phyloP scores from a whole-genome alignment of 345 rosid species.

The Gossypium ekmanianum region DNA sequence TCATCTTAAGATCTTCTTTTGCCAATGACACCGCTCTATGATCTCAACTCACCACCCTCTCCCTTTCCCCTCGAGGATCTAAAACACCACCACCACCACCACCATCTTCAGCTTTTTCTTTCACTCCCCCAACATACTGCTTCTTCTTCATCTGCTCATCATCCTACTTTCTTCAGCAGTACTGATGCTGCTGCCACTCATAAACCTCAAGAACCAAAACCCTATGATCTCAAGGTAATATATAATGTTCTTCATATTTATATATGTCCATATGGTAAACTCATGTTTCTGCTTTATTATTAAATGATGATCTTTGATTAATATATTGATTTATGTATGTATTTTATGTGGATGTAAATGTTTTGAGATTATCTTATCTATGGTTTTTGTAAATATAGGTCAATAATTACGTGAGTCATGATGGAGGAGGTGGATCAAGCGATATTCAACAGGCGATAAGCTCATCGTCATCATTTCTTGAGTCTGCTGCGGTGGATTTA shows the following conservation, averaged over 20 bases:
- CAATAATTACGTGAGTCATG: neutral
- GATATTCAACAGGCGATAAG: slow-evolving; percentile 7
- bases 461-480: slow-evolving; percentile 7
- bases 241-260: no score
- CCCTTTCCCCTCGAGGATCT: neutral
- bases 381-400: slow-evolving; percentile 4
- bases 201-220: no score
- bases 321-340: neutral
- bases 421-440: neutral
- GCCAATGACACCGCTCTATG: slow-evolving; percentile 28
- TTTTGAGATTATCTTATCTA: neutral
- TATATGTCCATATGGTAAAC: no score
- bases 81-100: neutral
- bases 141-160: slow-evolving; percentile 3
- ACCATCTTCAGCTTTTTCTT: slow-evolving; percentile 25
- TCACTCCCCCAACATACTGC: neutral
- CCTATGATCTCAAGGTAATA: slow-evolving; percentile 21
- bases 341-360: neutral
- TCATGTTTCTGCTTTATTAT: no score
- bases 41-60: neutral
- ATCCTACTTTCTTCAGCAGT: no score
- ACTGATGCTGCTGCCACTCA: no score
- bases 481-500: slow-evolving; percentile 1
- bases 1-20: neutral
- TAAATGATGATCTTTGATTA: neutral